Evolutionary conservation across 345 rosid genomes (phyloP).

Genomic region (Linum usitatissimum): DNA sequence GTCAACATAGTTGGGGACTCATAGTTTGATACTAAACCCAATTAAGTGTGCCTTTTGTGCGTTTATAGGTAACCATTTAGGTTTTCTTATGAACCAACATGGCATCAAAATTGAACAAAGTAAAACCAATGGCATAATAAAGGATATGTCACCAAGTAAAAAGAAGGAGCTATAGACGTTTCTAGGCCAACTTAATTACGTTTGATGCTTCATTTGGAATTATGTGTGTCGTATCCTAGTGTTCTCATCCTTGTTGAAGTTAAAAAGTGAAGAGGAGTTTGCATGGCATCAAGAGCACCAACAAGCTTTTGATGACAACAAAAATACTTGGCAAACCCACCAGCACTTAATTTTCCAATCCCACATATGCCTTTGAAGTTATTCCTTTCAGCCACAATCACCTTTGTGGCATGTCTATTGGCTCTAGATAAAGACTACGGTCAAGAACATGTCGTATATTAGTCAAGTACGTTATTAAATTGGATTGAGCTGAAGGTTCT

Average conservation of each 20-base stretch:
- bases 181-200: not conserved
- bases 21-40: not conserved
- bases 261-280: not conserved
- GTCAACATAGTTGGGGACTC: no score
- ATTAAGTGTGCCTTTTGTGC: conserved; percentile 6
- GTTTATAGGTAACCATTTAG: not conserved
- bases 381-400: no score
- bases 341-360: no score
- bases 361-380: no score
- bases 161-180: conserved; percentile 5
- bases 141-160: not conserved
- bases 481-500: not conserved
- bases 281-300: not conserved
- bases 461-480: not conserved
- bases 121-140: not conserved
- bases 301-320: not conserved
- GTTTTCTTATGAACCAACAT: not conserved
- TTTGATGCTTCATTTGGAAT: conserved; percentile 1
- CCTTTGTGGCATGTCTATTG: no score
- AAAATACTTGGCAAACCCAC: no score
- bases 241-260: not conserved
- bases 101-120: not conserved
- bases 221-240: not conserved
- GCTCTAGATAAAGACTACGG: no score
- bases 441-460: not conserved